A percentile compares a stretch with the other conserved stretches of the same genome.
These are phyloP conservation scores for Vigna angularis DNA, from an alignment of 306 rosid species.

Conservation along the genomic window DNA sequence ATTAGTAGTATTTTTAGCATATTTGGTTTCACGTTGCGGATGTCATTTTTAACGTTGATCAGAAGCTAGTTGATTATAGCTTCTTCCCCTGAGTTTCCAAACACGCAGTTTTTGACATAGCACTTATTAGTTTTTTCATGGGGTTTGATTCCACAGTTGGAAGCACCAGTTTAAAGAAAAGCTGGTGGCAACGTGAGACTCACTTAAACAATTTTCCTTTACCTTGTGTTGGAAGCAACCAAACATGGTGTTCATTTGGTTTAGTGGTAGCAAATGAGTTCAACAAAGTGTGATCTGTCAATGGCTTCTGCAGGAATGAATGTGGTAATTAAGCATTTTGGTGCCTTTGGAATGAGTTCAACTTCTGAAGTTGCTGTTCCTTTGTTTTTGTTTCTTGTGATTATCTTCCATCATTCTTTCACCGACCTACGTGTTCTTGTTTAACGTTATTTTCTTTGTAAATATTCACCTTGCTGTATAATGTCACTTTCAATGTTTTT, in stretches of 20 bases:
- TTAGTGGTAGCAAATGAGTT: slow-evolving; percentile 30
- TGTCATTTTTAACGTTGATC: not conserved
- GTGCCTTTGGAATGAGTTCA: slow-evolving; percentile 12
- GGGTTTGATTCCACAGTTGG: slow-evolving; percentile 28
- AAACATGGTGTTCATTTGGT: slow-evolving; percentile 25
- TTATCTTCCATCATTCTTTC: not conserved
- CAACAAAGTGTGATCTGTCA: not conserved
- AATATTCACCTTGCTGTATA: slow-evolving; percentile 28
- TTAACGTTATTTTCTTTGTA: slow-evolving; percentile 33
- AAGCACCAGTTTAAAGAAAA: slow-evolving; percentile 39
- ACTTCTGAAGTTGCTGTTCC: slow-evolving; percentile 33
- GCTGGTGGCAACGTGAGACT: slow-evolving; percentile 26
- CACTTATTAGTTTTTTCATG: slow-evolving; percentile 49
- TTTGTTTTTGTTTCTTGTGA: not conserved
- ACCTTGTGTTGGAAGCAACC: slow-evolving; percentile 14
- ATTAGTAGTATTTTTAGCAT: slow-evolving; percentile 53
- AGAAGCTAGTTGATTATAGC: not conserved
- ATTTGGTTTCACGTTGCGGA: not conserved
- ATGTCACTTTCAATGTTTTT: too few relatives aligned
- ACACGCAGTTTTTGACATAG: slow-evolving; percentile 46
- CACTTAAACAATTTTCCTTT: not conserved
- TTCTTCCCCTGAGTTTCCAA: not conserved
- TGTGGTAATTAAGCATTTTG: slow-evolving; percentile 7
- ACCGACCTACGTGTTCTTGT: not conserved
- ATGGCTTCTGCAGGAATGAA: slow-evolving; percentile 15